Conservation (phyloP, 2,329 filamentous ascomycete species). For the Plectosphaerella plurivora region DNA sequence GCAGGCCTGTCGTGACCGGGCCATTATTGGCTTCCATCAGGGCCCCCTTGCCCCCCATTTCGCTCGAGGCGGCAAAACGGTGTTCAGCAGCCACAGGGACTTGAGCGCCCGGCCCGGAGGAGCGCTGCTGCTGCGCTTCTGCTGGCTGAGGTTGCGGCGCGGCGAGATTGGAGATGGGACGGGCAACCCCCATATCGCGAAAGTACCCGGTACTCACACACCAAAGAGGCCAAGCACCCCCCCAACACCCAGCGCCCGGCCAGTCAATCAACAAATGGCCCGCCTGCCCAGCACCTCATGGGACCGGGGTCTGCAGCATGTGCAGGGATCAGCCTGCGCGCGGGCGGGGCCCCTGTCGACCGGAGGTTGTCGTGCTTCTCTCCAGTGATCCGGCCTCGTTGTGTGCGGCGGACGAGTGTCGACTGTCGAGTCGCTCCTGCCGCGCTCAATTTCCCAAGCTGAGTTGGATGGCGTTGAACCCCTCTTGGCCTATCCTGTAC, state of each 20-base stretch:
- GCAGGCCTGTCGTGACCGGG: background rate
- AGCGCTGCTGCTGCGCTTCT: background rate
- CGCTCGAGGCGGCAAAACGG: background rate
- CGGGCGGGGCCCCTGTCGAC: background rate
- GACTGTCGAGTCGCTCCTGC: background rate
- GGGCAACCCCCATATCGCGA: background rate
- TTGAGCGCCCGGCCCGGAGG: no score
- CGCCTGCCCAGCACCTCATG: slow-evolving; percentile 1
- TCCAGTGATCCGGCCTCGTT: background rate
- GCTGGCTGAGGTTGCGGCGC: background rate
- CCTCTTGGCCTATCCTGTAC: background rate
- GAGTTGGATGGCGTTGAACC: background rate
- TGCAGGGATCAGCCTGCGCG: background rate
- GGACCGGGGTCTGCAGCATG: background rate
- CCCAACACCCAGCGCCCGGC: background rate
- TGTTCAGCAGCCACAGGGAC: background rate
- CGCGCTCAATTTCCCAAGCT: background rate
- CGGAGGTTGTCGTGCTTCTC: background rate
- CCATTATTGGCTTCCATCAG: background rate
- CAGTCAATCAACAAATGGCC: slow-evolving; percentile 3
- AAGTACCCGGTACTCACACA: slow-evolving; percentile 4
- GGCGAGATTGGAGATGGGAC: background rate
- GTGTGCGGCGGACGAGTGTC: background rate
- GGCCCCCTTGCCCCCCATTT: background rate
- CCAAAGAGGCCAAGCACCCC: background rate